Percentiles rank a stretch among this genome's conserved stretches.
phyloP scores from a whole-genome alignment of 108 stramenopile species.

The Skeletonema grethae region DNA sequence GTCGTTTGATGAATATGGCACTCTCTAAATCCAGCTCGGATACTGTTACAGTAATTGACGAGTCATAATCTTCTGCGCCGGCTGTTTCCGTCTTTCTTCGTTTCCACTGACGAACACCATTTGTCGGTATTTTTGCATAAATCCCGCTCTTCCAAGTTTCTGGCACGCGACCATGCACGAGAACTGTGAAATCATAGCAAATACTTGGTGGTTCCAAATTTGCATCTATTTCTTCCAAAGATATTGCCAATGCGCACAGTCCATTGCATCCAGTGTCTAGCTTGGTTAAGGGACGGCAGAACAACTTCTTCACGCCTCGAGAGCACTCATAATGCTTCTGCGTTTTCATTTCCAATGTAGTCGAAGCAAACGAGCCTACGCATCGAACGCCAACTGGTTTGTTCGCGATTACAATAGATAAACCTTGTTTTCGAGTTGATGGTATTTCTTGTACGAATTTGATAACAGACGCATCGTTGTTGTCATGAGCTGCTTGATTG shows the following conservation, averaged over 20 bases:
- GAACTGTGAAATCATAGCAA: slow-evolving; percentile 40
- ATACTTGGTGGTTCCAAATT: slow-evolving; percentile 13
- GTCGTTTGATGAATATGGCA: slow-evolving; percentile 18
- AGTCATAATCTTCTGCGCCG: not conserved
- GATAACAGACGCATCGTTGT: slow-evolving; percentile 5
- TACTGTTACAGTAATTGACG: not conserved
- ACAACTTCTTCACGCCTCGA: slow-evolving; percentile 25
- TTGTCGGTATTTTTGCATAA: slow-evolving; percentile 16
- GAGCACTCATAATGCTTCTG: slow-evolving; percentile 27
- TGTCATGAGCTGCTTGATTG: not conserved
- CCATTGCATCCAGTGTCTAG: slow-evolving; percentile 68
- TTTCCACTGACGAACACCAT: slow-evolving; percentile 27
- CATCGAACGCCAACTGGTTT: slow-evolving; percentile 66
- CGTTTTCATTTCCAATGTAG: slow-evolving; percentile 38
- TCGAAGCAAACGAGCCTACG: slow-evolving; percentile 32
- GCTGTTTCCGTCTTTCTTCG: slow-evolving; percentile 40
- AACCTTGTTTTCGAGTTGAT: not conserved
- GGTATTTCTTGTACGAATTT: slow-evolving; percentile 15
- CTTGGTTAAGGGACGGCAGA: slow-evolving; percentile 40
- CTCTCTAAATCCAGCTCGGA: slow-evolving; percentile 18
- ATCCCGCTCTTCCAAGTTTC: slow-evolving; percentile 48
- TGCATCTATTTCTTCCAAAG: not conserved
- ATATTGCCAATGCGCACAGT: slow-evolving; percentile 43
- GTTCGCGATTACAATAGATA: slow-evolving; percentile 35
- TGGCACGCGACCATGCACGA: slow-evolving; percentile 55